These are phyloP conservation scores for Solanum sparsipilum DNA, from an alignment of 257 asterid species.

Conservation along the genomic window DNA sequence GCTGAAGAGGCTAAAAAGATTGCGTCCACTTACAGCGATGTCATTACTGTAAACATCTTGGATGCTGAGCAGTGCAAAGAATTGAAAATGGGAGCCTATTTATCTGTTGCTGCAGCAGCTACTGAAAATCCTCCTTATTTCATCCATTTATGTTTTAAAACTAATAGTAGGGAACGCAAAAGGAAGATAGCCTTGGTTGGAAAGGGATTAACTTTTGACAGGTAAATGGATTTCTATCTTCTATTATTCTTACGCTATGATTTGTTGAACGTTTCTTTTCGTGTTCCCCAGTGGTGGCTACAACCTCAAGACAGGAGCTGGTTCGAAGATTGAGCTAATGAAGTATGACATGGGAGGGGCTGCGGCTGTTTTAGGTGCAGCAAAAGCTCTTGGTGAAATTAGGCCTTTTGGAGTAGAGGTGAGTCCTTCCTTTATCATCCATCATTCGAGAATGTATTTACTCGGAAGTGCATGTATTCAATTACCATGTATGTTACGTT, in stretches of 20 bases:
- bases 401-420: slow-evolving; percentile 97
- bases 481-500: neutral
- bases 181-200: slow-evolving; percentile 84
- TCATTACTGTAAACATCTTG: slow-evolving; percentile 72
- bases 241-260: neutral
- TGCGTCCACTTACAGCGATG: slow-evolving; percentile 84
- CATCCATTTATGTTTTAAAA: slow-evolving; percentile 83
- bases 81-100: slow-evolving; percentile 95
- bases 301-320: slow-evolving; percentile 91
- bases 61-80: slow-evolving; percentile 88
- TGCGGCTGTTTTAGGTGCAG: slow-evolving; percentile 97
- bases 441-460: neutral
- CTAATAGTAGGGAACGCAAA: slow-evolving; percentile 53
- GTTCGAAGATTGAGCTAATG: slow-evolving; percentile 81
- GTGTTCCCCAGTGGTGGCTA: slow-evolving; percentile 73
- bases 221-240: slow-evolving; percentile 21
- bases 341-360: slow-evolving; percentile 98
- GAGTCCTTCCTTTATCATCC: neutral
- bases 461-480: neutral
- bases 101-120: slow-evolving; percentile 89
- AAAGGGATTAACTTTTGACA: slow-evolving; percentile 99
- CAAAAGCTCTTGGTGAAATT: slow-evolving; percentile 91
- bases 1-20: slow-evolving; percentile 80
- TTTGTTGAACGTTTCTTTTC: neutral
- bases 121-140: slow-evolving; percentile 86